These are phyloP conservation scores for Ceratobasidium theobromae DNA, from an alignment of 1,284 basidiomycete genomes.

Conservation along the genomic window DNA sequence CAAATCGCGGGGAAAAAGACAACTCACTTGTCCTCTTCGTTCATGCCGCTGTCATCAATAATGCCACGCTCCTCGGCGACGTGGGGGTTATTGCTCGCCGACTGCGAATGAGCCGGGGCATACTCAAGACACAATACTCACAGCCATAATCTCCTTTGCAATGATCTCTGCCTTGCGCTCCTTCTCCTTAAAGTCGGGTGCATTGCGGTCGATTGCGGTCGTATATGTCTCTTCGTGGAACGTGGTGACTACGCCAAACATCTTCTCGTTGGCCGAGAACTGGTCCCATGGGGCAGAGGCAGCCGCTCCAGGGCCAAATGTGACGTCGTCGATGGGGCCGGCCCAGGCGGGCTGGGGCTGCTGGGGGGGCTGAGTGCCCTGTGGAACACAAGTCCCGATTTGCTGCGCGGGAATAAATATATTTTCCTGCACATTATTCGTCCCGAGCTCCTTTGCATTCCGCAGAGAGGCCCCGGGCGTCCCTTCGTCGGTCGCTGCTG, in stretches of 20 bases:
- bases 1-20: conserved; percentile 20
- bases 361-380: conserved; percentile 54
- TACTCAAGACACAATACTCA: conserved; percentile 47
- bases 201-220: conserved; percentile 85
- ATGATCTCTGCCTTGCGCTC: conserved; percentile 87
- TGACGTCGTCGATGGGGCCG: conserved; percentile 58
- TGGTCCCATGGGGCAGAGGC: conserved; percentile 81
- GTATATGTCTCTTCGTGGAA: conserved; percentile 97
- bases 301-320: conserved; percentile 58
- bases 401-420: conserved; percentile 68
- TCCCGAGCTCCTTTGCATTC: conserved; percentile 69
- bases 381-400: conserved; percentile 69
- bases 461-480: conserved; percentile 66
- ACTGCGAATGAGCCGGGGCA: conserved; percentile 48
- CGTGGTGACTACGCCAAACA: conserved; percentile 88
- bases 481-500: conserved; percentile 65
- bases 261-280: conserved; percentile 90
- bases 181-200: conserved; percentile 83
- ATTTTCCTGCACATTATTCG: conserved; percentile 62
- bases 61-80: conserved; percentile 83
- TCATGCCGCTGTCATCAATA: conserved; percentile 68
- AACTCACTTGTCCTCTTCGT: conserved; percentile 93
- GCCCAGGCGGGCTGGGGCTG: conserved; percentile 23
- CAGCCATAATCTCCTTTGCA: conserved; percentile 87
- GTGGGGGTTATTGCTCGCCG: conserved; percentile 74